Evolutionary conservation across 2,329 filamentous ascomycete genomes (phyloP).

Genomic region (Stylonectria norvegica): DNA sequence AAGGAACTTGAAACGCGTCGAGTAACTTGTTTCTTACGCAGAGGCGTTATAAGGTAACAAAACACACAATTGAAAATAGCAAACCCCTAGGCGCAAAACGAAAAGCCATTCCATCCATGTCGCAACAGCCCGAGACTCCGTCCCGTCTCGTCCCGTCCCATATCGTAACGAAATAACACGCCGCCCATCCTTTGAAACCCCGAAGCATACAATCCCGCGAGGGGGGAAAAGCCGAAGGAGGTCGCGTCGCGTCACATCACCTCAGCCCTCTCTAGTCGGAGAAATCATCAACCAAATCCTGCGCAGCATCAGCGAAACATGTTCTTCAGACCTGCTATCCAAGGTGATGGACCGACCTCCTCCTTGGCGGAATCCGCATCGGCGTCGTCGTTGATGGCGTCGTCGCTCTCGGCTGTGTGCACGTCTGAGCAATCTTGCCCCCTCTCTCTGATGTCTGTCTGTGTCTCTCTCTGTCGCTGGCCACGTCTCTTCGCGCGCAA

Average conservation of each 20-base stretch:
- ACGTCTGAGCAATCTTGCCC: not conserved
- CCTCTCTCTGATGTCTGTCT: too few species aligned
- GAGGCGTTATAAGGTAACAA: too few species aligned
- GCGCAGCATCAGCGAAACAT: constrained; percentile 27
- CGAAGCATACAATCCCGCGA: too few species aligned
- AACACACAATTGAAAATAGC: too few species aligned
- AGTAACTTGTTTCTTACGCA: too few species aligned
- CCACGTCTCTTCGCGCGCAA: too few species aligned
- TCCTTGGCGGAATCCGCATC: constrained; percentile 13
- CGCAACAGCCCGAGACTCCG: too few species aligned
- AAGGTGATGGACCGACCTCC: constrained; percentile 28
- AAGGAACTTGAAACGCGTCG: too few species aligned
- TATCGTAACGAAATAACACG: too few species aligned
- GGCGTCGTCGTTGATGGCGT: constrained; percentile 12
- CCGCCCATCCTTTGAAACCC: too few species aligned
- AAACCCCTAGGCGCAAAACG: not conserved
- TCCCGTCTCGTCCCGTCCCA: too few species aligned
- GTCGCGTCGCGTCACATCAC: not conserved
- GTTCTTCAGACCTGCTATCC: constrained; percentile 18
- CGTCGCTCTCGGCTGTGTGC: constrained; percentile 18
- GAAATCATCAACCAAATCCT: constrained; percentile 21
- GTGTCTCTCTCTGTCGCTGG: too few species aligned
- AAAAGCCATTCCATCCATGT: not conserved
- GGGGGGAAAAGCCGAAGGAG: not conserved
- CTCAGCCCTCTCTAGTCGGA: constrained; percentile 10